These are phyloP conservation scores for Metschnikowia gruessii DNA, from an alignment of 805 yeast genomes.

Conservation along the genomic window DNA sequence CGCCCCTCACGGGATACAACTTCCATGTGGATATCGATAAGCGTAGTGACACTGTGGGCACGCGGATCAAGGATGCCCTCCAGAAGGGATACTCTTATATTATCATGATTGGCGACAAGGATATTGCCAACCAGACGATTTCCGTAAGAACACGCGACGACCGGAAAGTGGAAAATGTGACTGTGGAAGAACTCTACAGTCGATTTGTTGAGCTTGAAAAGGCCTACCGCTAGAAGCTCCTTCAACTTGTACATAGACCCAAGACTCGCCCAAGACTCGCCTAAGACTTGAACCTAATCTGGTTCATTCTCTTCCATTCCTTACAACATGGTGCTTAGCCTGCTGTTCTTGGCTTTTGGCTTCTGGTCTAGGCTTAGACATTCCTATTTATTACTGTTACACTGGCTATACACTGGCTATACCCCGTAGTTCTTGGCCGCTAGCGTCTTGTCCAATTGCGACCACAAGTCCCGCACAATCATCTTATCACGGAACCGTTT, in stretches of 20 bases:
- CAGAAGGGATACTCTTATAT: slow-evolving; percentile 72
- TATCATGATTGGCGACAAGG: slow-evolving; percentile 85
- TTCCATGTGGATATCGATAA: slow-evolving; percentile 75
- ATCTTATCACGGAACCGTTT: slow-evolving; percentile 87
- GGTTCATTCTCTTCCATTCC: too few relatives aligned
- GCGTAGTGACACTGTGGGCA: slow-evolving; percentile 75
- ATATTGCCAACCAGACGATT: slow-evolving; percentile 54
- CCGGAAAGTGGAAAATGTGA: slow-evolving; percentile 43
- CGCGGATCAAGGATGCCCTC: slow-evolving; percentile 76
- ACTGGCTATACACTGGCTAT: background rate
- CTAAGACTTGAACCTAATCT: too few relatives aligned
- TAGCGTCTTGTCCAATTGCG: slow-evolving; percentile 70
- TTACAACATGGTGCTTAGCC: too few relatives aligned
- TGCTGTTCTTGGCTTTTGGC: background rate
- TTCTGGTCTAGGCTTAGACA: background rate
- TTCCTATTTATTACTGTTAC: background rate
- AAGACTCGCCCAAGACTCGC: too few relatives aligned
- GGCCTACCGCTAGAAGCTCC: slow-evolving; percentile 37
- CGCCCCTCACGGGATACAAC: slow-evolving; percentile 55
- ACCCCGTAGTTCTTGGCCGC: slow-evolving; percentile 56
- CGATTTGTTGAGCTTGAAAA: slow-evolving; percentile 57
- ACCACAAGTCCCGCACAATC: slow-evolving; percentile 84
- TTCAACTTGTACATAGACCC: too few relatives aligned
- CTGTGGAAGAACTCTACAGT: slow-evolving; percentile 49
- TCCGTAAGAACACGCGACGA: slow-evolving; percentile 62